Percentiles rank a stretch among this genome's conserved stretches.
phyloP scores from a whole-genome alignment of 2,329 filamentous ascomycete species.

The Trichoderma pleuroti region DNA sequence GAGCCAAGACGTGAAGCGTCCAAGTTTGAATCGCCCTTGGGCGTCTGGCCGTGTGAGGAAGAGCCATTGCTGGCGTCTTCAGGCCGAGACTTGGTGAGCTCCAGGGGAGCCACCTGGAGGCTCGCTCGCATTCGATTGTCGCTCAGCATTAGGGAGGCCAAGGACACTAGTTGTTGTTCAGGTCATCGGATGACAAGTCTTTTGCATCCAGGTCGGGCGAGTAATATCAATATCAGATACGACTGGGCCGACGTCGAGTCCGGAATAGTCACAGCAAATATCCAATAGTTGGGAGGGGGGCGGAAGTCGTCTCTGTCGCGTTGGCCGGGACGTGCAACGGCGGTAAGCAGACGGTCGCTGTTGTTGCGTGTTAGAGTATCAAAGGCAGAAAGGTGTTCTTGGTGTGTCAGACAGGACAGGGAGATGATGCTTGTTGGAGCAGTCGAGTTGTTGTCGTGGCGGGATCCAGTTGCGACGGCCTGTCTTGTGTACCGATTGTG shows the following conservation, averaged over 20 bases:
- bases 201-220: not conserved
- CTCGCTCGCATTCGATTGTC: slow-evolving; percentile 52
- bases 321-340: not conserved
- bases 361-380: not conserved
- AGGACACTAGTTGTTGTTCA: slow-evolving; percentile 25
- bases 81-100: slow-evolving; percentile 45
- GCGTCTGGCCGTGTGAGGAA: slow-evolving; percentile 29
- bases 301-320: not conserved
- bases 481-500: not conserved
- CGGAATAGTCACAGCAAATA: not conserved
- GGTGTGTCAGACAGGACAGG: not conserved
- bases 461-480: not conserved
- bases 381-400: not conserved
- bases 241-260: not conserved
- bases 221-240: not conserved
- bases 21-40: slow-evolving; percentile 28
- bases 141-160: slow-evolving; percentile 37
- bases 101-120: slow-evolving; percentile 58
- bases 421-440: not conserved
- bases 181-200: slow-evolving; percentile 30
- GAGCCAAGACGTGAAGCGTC: slow-evolving; percentile 41
- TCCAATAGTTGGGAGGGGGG: not conserved
- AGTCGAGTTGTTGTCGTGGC: not conserved
- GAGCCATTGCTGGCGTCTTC: slow-evolving; percentile 31
- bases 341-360: not conserved